Percentiles rank a stretch among this genome's conserved stretches.
phyloP scores from a whole-genome alignment of 2,329 filamentous ascomycete species.

The Juglanconis juglandina region DNA sequence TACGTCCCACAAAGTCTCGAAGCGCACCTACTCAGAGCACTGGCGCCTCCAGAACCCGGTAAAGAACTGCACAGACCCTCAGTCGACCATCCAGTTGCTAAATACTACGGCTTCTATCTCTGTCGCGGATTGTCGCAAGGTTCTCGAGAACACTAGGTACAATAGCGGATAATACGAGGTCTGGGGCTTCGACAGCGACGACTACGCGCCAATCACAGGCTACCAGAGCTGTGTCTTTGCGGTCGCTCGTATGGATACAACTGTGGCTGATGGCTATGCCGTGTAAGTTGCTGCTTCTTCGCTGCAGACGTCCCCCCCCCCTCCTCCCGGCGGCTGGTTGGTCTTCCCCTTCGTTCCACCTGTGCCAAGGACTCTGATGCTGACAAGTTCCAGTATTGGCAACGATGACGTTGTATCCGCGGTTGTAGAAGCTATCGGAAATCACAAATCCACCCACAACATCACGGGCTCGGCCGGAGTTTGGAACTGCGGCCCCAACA shows the following conservation, averaged over 20 bases:
- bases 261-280: not conserved
- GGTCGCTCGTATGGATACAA: not conserved
- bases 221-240: conserved; percentile 12
- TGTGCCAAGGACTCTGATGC: not conserved
- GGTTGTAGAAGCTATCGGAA: not conserved
- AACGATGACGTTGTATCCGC: conserved; percentile 8
- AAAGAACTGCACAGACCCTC: conserved; percentile 4
- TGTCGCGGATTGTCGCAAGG: not conserved
- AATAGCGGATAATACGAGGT: conserved; percentile 15
- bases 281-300: not conserved
- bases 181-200: conserved; percentile 5
- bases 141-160: not conserved
- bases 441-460: not conserved
- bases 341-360: not conserved
- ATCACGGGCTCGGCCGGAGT: not conserved
- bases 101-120: not conserved
- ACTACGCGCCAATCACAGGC: conserved; percentile 6
- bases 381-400: conserved; percentile 5
- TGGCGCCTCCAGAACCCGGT: conserved; percentile 3
- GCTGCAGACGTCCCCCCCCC: too few relatives aligned
- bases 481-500: conserved; percentile 4
- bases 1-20: not conserved
- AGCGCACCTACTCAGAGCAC: conserved; percentile 8
- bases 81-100: not conserved
- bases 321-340: not conserved